Evolutionary conservation across 2,329 filamentous ascomycete species (phyloP), one percentile per base, ranked within the genome.

Genomic region (Ophiobolus disseminans): DNA sequence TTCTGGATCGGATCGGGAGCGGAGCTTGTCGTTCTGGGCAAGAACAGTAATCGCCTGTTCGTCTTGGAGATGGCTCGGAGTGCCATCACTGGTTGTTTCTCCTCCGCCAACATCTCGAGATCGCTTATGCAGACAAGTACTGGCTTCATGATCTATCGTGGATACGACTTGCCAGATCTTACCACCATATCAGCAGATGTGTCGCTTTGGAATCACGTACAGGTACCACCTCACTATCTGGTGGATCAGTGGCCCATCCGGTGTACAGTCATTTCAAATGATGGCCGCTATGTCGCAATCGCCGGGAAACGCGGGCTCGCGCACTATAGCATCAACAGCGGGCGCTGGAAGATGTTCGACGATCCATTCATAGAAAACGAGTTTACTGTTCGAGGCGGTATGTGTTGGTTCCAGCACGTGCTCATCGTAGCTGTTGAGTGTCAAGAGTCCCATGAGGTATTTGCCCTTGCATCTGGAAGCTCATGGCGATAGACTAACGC

Each of bases 381-480:
- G 55, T 99, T 99, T 68, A 86, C 91, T 19, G 90, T 99, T 11
- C 82, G 92, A 55, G 94, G 94, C 39, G 94, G 94, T 5, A 96
- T 99, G 92, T 97, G 93, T 70, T 99, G 94, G 94, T 92, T 96
- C 69, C 91, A 96, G 59, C 93, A 99, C 73, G 89, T 97, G 23
- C 80, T 99, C 14, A 90, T 97, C 46, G 92, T 91, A 30, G 91
- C 93, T 3, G 87, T 97, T n/a, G 94, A 99, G 73, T 86, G 85
- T 44, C 89, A 89, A 59, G 84, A 86, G 58, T 86, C 86, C 17
- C 91, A 91, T 63, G 89, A 96, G 77, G 82, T 84, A 73, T 48
- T 69, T 3, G 2, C 3, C 30, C 13, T 13, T 5, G 20, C 9
- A 16, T 14, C 2, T 31, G 2, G 8, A 25, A 40, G 40, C 16